Base-by-base conservation (phyloP, 345 rosid genomes). In the Rhizophora mangle region DNA sequence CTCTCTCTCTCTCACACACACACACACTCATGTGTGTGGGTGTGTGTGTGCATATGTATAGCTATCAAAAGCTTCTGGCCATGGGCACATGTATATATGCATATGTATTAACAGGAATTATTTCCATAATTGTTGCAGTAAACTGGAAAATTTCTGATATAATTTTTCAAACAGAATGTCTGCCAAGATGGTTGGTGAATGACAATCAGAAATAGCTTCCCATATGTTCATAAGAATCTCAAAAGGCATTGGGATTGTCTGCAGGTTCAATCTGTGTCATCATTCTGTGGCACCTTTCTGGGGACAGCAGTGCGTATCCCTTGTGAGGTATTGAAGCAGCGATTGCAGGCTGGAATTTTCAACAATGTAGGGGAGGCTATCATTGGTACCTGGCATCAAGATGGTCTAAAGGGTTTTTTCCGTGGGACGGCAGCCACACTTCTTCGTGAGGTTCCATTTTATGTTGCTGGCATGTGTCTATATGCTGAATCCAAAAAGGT, bases 361-460 rank as follows among this genome's bases (percentile, higher is more conserved):
- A 83, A 92, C 76, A 90, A 90, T 77, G 96, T 92, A 0, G 97
- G 97, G 69, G 91, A 92, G 79, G 99, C 96, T 62, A 77, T 95
- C 49, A 78, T 89, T 55, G 97, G 91, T 58, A 92, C 99, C 15
- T 95, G 97, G 99, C 83, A 84, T 30, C 94, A 87, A 76, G 99
- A 95, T 79, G 99, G 99, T 70, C 81, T 88, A 58, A 82, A 79
- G 71, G 99, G 97, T 0, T 92, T 95, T 77, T 95, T 95, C 71
- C 97, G 99, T 71, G 99, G 99, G 67, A 92, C 99, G 13, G 96
- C 96, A 56, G 96, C 96, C 55, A 95, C 99, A 51, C 96, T 95
- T 75, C 86, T 91, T 74, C 92, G 99, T 36, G 99, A 95, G 83
- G 94, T 95, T 63, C 99, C 99, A 46, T 85, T 95, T 70, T 95